Conservation (phyloP, 768 basidiomycete species). For the Lactarius quietus region DNA sequence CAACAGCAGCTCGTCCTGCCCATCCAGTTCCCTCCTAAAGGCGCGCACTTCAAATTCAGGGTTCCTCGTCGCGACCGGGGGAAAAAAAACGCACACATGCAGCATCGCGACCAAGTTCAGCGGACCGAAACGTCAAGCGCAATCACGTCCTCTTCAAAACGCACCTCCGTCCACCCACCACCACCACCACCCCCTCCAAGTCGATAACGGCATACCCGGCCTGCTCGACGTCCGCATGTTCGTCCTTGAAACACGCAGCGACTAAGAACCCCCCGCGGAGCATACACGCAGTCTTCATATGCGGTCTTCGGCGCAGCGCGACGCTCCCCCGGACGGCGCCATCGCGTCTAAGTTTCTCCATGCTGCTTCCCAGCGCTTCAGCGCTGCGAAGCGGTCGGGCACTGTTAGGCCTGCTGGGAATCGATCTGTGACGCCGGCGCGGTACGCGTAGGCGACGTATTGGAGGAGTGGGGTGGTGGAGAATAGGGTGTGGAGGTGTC, state of each 20-base stretch:
- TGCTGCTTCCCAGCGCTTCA: slow-evolving; percentile 1
- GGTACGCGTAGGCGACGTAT: background rate
- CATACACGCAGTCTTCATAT: background rate
- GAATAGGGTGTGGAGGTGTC: background rate
- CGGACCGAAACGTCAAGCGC: background rate
- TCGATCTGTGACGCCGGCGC: background rate
- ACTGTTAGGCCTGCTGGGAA: background rate
- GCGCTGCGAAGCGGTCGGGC: background rate
- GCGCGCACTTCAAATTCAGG: background rate
- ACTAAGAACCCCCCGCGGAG: slow-evolving; percentile 4
- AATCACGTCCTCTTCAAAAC: background rate
- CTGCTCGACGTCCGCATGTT: background rate
- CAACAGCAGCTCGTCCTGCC: background rate
- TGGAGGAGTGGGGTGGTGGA: background rate
- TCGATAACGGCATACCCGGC: background rate
- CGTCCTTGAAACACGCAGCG: background rate
- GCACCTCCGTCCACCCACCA: background rate
- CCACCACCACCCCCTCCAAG: background rate
- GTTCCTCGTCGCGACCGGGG: too few species aligned
- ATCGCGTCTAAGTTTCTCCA: background rate
- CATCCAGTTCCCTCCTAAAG: background rate
- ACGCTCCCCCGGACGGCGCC: background rate
- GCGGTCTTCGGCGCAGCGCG: background rate
- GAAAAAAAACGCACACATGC: background rate
- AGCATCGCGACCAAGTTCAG: slow-evolving; percentile 5